A percentile compares a stretch with the other conserved stretches of the same genome.
These are phyloP conservation scores for Globisporangium recalcitrans DNA, from an alignment of 352 stramenopile genomes.

Conservation along the genomic window DNA sequence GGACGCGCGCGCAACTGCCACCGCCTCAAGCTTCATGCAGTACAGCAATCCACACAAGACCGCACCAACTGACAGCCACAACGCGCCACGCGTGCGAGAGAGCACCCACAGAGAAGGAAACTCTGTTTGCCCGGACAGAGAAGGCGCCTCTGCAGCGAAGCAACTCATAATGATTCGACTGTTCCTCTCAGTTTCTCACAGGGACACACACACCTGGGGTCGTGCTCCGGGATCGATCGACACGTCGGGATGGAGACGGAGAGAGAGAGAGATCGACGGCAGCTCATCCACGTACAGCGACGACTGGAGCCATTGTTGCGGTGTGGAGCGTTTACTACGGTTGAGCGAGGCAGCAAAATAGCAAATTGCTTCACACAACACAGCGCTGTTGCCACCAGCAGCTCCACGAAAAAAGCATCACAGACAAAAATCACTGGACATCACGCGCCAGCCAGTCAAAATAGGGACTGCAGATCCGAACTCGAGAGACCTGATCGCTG, in stretches of 20 bases:
- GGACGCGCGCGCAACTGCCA: neutral
- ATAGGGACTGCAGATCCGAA: neutral
- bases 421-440: slow-evolving; percentile 29
- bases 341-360: slow-evolving; percentile 26
- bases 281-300: slow-evolving; percentile 31
- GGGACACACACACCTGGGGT: slow-evolving; percentile 9
- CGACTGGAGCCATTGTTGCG: slow-evolving; percentile 45
- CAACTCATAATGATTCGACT: slow-evolving; percentile 48
- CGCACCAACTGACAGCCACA: neutral
- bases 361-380: slow-evolving; percentile 15
- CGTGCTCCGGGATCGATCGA: neutral
- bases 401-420: neutral
- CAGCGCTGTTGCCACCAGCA: neutral
- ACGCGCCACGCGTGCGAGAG: slow-evolving; percentile 1
- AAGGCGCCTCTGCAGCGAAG: slow-evolving; percentile 82
- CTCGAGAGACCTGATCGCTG: neutral
- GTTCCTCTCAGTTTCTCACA: neutral
- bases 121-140: slow-evolving; percentile 87
- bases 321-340: slow-evolving; percentile 24
- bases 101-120: slow-evolving; percentile 83
- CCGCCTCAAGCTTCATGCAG: neutral
- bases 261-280: slow-evolving; percentile 6
- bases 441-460: slow-evolving; percentile 12
- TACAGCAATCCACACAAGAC: neutral
- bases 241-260: neutral